Percentiles rank a stretch among this genome's conserved stretches.
Evolutionary conservation across 2,329 filamentous ascomycete species (phyloP).

Genomic region (Xylaria sp.): DNA sequence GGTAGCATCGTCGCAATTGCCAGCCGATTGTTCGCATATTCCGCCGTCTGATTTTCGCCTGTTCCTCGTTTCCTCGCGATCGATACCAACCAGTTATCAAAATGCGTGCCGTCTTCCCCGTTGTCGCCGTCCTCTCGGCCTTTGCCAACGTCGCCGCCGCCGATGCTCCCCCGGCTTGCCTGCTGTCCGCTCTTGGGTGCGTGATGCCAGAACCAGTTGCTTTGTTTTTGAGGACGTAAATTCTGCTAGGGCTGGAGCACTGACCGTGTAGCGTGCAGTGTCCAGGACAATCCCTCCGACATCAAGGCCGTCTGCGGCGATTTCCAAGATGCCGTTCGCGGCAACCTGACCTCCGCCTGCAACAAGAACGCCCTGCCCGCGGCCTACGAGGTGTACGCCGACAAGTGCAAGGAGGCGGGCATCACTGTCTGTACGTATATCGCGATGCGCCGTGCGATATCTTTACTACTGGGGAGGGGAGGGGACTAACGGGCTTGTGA

Average conservation of each 20-base stretch:
- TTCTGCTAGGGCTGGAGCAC: no score
- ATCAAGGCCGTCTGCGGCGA: conserved; percentile 39
- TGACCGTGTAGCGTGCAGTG: conserved; percentile 7
- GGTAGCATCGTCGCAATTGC: conserved; percentile 15
- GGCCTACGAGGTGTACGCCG: conserved; percentile 28
- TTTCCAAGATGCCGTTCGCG: conserved; percentile 30
- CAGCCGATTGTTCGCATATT: conserved; percentile 12
- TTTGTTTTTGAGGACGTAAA: neutral
- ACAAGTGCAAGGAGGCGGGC: conserved; percentile 26
- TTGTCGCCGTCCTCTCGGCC: conserved; percentile 23
- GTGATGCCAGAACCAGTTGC: conserved; percentile 5
- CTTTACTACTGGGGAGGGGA: no score
- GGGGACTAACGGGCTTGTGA: neutral
- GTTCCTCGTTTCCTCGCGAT: conserved; percentile 10
- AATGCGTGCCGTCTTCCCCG: conserved; percentile 25
- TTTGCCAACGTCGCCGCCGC: conserved; percentile 22
- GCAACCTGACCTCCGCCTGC: conserved; percentile 26
- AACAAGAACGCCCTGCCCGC: conserved; percentile 16
- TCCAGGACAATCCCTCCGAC: conserved; percentile 25
- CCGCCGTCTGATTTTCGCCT: conserved; percentile 12
- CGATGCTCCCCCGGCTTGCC: conserved; percentile 23
- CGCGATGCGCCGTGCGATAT: neutral
- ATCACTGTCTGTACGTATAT: conserved; percentile 18
- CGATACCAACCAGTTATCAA: conserved; percentile 19
- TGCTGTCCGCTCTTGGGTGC: conserved; percentile 29